A percentile compares a stretch with the other conserved stretches of the same genome.
Conservation (phyloP, 192 early-diverging fungal species). For the Linnemannia zychae region DNA sequence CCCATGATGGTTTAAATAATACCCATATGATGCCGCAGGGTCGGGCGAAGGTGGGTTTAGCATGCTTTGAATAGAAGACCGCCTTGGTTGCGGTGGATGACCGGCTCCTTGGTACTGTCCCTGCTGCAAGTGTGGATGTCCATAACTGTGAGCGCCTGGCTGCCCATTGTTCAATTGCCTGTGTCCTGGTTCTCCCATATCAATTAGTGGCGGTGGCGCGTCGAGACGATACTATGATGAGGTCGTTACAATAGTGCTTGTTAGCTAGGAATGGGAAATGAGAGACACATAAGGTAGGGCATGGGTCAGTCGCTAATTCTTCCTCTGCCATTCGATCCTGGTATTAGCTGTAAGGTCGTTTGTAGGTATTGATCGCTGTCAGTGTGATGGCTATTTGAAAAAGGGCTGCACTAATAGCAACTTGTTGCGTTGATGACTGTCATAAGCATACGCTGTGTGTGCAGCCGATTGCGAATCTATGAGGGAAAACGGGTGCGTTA, state of each 20-base stretch:
- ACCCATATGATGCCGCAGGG: conserved; percentile 17
- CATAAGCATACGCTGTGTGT: neutral
- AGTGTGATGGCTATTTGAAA: neutral
- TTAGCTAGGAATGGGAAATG: neutral
- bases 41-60: conserved; percentile 47
- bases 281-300: neutral
- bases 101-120: conserved; percentile 12
- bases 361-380: neutral
- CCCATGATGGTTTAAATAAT: conserved; percentile 21
- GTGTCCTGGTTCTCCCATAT: conserved; percentile 33
- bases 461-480: neutral
- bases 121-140: conserved; percentile 16
- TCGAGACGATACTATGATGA: neutral
- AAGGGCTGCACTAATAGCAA: neutral
- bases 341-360: neutral
- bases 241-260: neutral
- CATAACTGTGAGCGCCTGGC: conserved; percentile 3
- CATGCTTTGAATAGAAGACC: conserved; percentile 54
- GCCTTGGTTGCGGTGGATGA: conserved; percentile 30
- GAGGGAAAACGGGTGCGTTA: neutral
- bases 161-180: conserved; percentile 24
- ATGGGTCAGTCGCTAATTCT: neutral
- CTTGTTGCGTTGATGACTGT: neutral
- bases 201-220: neutral
- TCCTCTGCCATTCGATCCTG: neutral